Base-by-base conservation (phyloP, 2,329 filamentous ascomycete species). In the Pseudonectria buxi region DNA sequence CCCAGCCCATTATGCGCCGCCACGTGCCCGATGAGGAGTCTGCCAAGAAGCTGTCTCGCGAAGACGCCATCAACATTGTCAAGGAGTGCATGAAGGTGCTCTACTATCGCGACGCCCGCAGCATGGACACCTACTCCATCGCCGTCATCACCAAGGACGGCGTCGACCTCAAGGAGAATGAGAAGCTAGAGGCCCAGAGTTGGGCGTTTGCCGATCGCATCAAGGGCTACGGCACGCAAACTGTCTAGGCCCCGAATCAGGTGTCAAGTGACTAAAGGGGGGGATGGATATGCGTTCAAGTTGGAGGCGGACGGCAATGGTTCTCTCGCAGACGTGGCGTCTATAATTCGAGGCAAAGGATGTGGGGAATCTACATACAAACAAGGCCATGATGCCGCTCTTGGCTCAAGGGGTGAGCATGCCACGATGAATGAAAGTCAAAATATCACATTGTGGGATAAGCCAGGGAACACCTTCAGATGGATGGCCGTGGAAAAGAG, bases 71-170 rank as follows among this genome's bases (percentile, higher is more conserved):
- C 42, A 70, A 82, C 39, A 76, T 87, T 27, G 67, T 98, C 57
- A 84, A 84, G 70, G 85, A 95, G 68, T 95, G 88, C 65, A 89
- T 98, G 86, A 96, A 96, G 76, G 90, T 96, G 35, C 74, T 98
- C 42, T 98, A 86, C 71, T 98, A 98, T 72, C 78, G 92, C 54
- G 92, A 98, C 66, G 92, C 92, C 29, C 81, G 92, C 63, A 94
- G 86, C 68, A 68, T 92, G 66, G 88, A 95, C 65, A 74, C 76
- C 50, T 98, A 95, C 70, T 92, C 86, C 47, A 81, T 96, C 59
- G 90, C 90, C 14, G 74, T 96, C 36, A 74, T 98, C 37, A 92
- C 86, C 37, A 84, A 87, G 66, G 86, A 87, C 32, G 87, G 85
- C n/a, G 80, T 96, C 40, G 83, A 94, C 36, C 61, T 95, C 49